phyloP scores from a whole-genome alignment of 495 filamentous ascomycete species.

The Lophium mytilinum region DNA sequence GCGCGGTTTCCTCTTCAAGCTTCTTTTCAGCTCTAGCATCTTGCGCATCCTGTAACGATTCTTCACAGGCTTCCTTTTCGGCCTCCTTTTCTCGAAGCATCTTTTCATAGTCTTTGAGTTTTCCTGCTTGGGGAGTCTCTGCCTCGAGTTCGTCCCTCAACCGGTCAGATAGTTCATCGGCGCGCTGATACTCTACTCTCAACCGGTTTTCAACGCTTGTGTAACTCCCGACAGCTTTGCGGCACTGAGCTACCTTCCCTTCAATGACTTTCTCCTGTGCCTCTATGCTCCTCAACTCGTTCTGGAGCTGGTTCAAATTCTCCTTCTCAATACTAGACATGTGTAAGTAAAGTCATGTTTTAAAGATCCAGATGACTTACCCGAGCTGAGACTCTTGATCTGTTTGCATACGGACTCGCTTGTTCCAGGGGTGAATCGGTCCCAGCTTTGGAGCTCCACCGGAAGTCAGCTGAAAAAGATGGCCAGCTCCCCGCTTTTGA shows the following conservation, averaged over 20 bases:
- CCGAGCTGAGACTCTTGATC: conserved; percentile 55
- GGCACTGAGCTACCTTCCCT: conserved; percentile 26
- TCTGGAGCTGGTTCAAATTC: conserved; percentile 26
- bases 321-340: conserved; percentile 30
- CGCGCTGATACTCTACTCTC: conserved; percentile 48
- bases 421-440: conserved; percentile 44
- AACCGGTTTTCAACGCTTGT: conserved; percentile 41
- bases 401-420: conserved; percentile 67
- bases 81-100: conserved; percentile 45
- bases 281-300: conserved; percentile 22
- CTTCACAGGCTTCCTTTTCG: conserved; percentile 40
- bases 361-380: conserved; percentile 4
- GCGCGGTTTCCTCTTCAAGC: conserved; percentile 38
- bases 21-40: conserved; percentile 47
- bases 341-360: background rate
- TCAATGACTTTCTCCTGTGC: conserved; percentile 12
- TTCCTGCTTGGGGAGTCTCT: conserved; percentile 52
- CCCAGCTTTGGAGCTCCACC: conserved; percentile 24
- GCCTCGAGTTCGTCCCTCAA: conserved; percentile 38
- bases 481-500: conserved; percentile 50
- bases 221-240: conserved; percentile 39
- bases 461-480: conserved; percentile 24
- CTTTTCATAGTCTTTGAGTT: conserved; percentile 50
- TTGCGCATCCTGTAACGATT: conserved; percentile 45
- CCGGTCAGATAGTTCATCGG: conserved; percentile 49